Evolutionary conservation across 805 yeast species (phyloP).

Genomic region (Yarrowia hollandica): DNA sequence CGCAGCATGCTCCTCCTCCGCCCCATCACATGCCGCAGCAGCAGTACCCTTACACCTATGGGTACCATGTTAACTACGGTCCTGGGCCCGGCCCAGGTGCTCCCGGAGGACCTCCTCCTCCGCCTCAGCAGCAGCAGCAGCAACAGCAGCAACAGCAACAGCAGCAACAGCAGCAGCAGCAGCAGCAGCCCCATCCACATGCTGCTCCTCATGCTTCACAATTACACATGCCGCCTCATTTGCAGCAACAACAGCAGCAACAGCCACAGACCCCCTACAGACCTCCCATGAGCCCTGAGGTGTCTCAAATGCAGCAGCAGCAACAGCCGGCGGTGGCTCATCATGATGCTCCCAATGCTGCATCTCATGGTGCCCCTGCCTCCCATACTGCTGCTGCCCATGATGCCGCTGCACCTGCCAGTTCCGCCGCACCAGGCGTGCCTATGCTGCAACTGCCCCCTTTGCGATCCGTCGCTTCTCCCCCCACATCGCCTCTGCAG

Average conservation of each 20-base stretch:
- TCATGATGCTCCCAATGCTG: no score
- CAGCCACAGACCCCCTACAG: no score
- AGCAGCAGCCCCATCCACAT: neutral
- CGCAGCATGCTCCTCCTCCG: no score
- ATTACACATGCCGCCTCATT: neutral
- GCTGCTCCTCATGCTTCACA: neutral
- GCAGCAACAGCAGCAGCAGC: neutral
- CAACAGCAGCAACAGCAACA: no score
- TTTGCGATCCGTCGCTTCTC: conserved; percentile 33
- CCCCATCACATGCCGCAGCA: conserved; percentile 32
- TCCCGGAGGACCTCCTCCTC: no score
- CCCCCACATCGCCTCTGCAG: conserved; percentile 31
- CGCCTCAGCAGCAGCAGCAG: neutral
- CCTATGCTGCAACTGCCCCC: conserved; percentile 9
- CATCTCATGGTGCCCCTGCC: no score
- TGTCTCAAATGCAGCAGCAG: neutral
- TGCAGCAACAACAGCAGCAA: conserved; percentile 9
- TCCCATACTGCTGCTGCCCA: neutral
- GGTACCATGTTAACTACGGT: neutral
- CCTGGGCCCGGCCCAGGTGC: neutral
- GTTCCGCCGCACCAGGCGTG: no score
- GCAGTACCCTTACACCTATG: conserved; percentile 19
- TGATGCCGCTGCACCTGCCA: neutral
- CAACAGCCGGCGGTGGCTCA: no score
- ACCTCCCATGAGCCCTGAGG: neutral